Evolutionary conservation across 2,329 filamentous ascomycete genomes (phyloP), one percentile per base, ranked within the genome.

Genomic region (Sclerotinia glacialis): DNA sequence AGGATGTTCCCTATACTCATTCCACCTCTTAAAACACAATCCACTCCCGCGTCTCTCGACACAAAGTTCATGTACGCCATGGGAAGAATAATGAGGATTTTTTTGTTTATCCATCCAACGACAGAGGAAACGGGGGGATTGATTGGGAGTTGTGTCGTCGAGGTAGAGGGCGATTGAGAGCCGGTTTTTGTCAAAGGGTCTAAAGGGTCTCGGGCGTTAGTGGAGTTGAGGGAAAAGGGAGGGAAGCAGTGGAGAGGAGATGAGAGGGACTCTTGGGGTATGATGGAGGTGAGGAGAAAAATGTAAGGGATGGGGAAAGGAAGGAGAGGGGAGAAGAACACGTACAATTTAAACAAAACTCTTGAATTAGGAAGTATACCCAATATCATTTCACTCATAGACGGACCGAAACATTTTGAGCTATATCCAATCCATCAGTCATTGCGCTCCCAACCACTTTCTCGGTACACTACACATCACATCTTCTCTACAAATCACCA

Each of bases 281-380:
- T 14, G 11, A 4, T 4, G 2, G 9, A 4, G 21, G 46, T n/a
- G 7, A 54, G 1, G 28, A 16, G 31, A 14, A 11, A 6, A 14
- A 12, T 7, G 1, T 21, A 12, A 14, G 16, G 9, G 1, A 40
- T 14, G 12, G 5, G 23, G 8, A 28, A 42, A 42, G 21, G 9
- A 7, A 37, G 5, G 8, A 14, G 44, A 21, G 37, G 26, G 21
- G 21, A 60, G 40, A 28, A 58, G 53, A 46, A 23, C 5, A 70
- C 76, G 61, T 78, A 86, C 83, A 84, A 79, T 73, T 83, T 82
- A 65, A 86, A 85, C 0, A 88, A 76, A 16, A 85, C 80, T 69
- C 79, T 82, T 8, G 82, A 80, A 34, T 82, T 78, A 2, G 77
- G 76, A 0, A 83, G 78, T 46, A 86, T 81, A 3, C 76, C 76